phyloP scores from a whole-genome alignment of 2,329 filamentous ascomycete species.

The Trichoderma atroviride region DNA sequence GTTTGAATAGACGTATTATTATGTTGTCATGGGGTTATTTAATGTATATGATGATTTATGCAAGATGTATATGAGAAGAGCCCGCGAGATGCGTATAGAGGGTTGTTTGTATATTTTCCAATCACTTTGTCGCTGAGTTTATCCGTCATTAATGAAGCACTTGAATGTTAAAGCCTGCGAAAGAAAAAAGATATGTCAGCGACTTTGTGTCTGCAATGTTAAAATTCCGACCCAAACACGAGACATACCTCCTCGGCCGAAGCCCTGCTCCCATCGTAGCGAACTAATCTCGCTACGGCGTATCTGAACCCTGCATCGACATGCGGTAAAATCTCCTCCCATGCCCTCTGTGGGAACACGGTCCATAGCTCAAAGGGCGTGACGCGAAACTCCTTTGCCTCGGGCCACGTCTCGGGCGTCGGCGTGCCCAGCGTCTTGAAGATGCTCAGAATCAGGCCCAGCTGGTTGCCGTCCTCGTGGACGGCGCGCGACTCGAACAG shows the following conservation, averaged over 20 bases:
- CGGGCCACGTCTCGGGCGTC: constrained; percentile 78
- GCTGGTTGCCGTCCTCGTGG: constrained; percentile 83
- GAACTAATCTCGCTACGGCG: constrained; percentile 68
- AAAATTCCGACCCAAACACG: not conserved
- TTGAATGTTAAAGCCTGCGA: constrained; percentile 33
- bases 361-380: constrained; percentile 92
- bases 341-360: constrained; percentile 67
- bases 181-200: not conserved
- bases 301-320: constrained; percentile 62
- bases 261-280: constrained; percentile 71
- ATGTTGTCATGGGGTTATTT: not conserved
- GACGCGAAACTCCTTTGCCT: constrained; percentile 65
- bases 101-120: not conserved
- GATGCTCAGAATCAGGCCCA: constrained; percentile 87
- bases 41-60: constrained; percentile 20
- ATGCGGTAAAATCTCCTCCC: constrained; percentile 70
- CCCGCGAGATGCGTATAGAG: not conserved
- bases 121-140: not conserved
- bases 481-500: constrained; percentile 78
- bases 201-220: not conserved
- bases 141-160: constrained; percentile 13
- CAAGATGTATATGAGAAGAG: constrained; percentile 2
- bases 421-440: constrained; percentile 92
- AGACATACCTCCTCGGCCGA: constrained; percentile 57
- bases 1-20: not conserved